Percentiles rank a stretch among this genome's conserved stretches.
Conservation (phyloP, 176 grass and related monocot genomes). For the Secale cereale region DNA sequence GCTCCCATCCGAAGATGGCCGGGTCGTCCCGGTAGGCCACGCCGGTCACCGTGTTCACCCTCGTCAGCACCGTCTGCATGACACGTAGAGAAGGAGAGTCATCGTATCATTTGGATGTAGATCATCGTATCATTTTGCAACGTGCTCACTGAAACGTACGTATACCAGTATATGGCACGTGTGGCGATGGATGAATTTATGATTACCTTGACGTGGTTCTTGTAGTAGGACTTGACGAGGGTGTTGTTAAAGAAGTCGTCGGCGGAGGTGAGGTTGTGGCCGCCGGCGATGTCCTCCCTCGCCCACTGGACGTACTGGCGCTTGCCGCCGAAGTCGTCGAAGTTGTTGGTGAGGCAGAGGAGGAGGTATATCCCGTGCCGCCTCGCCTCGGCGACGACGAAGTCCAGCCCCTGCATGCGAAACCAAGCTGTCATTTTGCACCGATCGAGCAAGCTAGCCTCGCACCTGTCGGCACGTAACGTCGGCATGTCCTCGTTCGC, state of each 20-base stretch:
- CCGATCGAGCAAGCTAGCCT: neutral
- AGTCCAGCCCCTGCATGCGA: conserved; percentile 60
- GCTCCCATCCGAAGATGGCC: conserved; percentile 81
- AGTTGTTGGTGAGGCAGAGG: conserved; percentile 79
- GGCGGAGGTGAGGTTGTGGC: conserved; percentile 7
- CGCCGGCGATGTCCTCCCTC: conserved; percentile 24
- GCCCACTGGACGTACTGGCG: conserved; percentile 79
- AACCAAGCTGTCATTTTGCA: neutral
- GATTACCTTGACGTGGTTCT: conserved; percentile 59
- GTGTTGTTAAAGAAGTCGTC: conserved; percentile 75
- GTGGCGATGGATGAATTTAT: neutral
- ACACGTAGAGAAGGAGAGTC: neutral
- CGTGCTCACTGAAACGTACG: neutral
- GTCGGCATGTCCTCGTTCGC: no score
- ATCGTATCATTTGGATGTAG: neutral
- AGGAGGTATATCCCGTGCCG: conserved; percentile 60
- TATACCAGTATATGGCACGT: neutral
- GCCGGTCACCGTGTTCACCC: conserved; percentile 66
- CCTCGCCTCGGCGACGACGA: conserved; percentile 62
- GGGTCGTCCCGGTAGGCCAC: conserved; percentile 71
- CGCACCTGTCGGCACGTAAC: neutral
- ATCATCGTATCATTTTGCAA: neutral
- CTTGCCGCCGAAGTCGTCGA: conserved; percentile 66
- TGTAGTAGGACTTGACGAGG: conserved; percentile 70
- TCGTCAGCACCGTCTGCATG: conserved; percentile 50